Evolutionary conservation across 768 basidiomycete genomes (phyloP).

Genomic region (Kondoa malvinella): DNA sequence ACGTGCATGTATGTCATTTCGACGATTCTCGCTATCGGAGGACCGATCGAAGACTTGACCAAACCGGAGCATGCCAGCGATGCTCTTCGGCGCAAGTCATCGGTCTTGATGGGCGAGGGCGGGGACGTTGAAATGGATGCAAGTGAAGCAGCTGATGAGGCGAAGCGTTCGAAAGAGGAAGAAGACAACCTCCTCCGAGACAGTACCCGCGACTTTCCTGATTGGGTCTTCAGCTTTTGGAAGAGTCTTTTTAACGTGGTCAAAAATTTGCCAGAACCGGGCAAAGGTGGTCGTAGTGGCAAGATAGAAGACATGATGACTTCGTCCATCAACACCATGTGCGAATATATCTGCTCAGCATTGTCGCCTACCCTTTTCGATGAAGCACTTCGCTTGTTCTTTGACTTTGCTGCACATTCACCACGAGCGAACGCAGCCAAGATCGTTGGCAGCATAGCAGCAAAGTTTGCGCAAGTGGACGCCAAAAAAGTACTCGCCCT

Average conservation of each 20-base stretch:
- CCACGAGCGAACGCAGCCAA: constrained; percentile 79
- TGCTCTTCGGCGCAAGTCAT: neutral
- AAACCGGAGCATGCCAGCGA: constrained; percentile 18
- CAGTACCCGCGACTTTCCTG: constrained; percentile 55
- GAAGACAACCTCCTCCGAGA: constrained; percentile 57
- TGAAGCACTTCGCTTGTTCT: constrained; percentile 64
- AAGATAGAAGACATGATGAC: constrained; percentile 34
- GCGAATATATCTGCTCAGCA: constrained; percentile 60
- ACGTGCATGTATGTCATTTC: constrained; percentile 27
- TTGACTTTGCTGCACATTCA: constrained; percentile 72
- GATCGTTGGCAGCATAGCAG: constrained; percentile 72
- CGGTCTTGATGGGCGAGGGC: constrained; percentile 13
- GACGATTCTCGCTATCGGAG: constrained; percentile 19
- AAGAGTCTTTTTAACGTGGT: constrained; percentile 60
- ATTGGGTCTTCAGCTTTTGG: constrained; percentile 69
- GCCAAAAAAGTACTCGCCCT: constrained; percentile 59
- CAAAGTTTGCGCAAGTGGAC: constrained; percentile 60
- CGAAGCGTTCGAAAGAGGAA: constrained; percentile 42
- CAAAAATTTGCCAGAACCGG: constrained; percentile 68
- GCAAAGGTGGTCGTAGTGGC: constrained; percentile 51
- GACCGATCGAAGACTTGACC: constrained; percentile 26
- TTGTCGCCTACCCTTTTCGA: constrained; percentile 62
- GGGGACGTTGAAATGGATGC: constrained; percentile 10
- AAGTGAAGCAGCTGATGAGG: constrained; percentile 25
- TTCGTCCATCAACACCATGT: constrained; percentile 39